phyloP scores from a whole-genome alignment of 2,329 filamentous ascomycete genomes.

The Scytalidium lignicola region DNA sequence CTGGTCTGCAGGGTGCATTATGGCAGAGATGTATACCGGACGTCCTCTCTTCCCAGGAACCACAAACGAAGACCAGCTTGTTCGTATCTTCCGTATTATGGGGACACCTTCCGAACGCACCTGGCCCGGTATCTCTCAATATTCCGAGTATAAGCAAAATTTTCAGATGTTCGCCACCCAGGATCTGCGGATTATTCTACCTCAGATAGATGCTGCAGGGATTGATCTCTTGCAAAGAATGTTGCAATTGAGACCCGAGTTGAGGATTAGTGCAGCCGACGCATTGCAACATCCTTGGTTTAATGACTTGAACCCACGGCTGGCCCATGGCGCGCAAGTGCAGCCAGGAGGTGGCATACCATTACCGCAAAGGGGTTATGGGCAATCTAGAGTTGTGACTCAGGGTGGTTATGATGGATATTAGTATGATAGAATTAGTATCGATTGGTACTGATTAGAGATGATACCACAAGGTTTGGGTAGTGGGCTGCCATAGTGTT shows the following conservation, averaged over 20 bases:
- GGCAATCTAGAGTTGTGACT: conserved; percentile 18
- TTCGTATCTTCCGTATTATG: conserved; percentile 98
- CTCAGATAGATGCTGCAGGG: conserved; percentile 81
- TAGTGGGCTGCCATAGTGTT: not conserved
- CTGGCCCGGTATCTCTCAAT: conserved; percentile 91
- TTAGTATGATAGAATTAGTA: conserved; percentile 5
- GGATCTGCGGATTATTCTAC: conserved; percentile 79
- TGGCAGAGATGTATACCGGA: conserved; percentile 99
- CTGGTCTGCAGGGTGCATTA: conserved; percentile 98
- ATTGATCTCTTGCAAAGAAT: conserved; percentile 85
- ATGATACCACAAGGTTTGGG: not conserved
- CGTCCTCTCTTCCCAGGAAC: conserved; percentile 94
- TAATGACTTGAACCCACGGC: conserved; percentile 49
- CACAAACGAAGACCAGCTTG: conserved; percentile 94
- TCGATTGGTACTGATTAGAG: not conserved
- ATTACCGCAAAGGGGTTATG: conserved; percentile 19
- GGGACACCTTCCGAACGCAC: conserved; percentile 92
- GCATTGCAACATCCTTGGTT: conserved; percentile 94
- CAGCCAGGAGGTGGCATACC: conserved; percentile 12
- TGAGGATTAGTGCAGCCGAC: conserved; percentile 81
- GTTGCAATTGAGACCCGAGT: conserved; percentile 88
- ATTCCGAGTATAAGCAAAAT: conserved; percentile 95
- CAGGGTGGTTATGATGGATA: conserved; percentile 19
- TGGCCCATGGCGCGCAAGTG: conserved; percentile 19
- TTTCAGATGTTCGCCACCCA: conserved; percentile 95